Conservation (phyloP, 2,329 filamentous ascomycete genomes). For the Ceratocystis colombiana region DNA sequence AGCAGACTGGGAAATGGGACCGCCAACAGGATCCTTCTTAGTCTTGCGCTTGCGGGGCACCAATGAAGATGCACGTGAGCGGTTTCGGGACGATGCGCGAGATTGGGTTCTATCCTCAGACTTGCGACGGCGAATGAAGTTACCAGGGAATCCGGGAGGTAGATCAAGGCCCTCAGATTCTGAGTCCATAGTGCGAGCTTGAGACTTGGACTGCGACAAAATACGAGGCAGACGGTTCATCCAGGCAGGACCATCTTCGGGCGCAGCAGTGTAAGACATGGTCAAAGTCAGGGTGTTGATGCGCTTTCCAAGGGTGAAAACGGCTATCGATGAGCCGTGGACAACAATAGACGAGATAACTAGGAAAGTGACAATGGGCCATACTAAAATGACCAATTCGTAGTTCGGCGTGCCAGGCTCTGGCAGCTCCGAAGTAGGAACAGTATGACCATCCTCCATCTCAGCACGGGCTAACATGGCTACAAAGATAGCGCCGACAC, state of each 20-base stretch:
- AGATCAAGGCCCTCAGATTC: constrained; percentile 50
- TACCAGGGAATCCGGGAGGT: constrained; percentile 59
- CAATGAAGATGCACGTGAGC: constrained; percentile 29
- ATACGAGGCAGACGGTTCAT: constrained; percentile 81
- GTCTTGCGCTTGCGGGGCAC: constrained; percentile 53
- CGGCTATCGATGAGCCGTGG: constrained; percentile 94
- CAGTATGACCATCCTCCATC: constrained; percentile 63
- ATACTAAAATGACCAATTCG: constrained; percentile 72
- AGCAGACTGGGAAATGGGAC: constrained; percentile 80
- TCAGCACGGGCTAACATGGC: constrained; percentile 90
- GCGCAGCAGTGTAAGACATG: constrained; percentile 87
- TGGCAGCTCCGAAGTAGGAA: constrained; percentile 58
- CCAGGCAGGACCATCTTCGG: constrained; percentile 83
- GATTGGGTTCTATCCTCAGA: constrained; percentile 24
- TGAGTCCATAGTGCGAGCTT: constrained; percentile 80
- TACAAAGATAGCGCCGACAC: constrained; percentile 91
- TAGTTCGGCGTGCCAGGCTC: constrained; percentile 47
- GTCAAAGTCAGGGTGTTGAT: constrained; percentile 95
- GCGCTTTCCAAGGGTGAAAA: constrained; percentile 93
- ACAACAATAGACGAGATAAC: constrained; percentile 91
- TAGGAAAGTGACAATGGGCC: constrained; percentile 90
- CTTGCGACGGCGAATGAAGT: constrained; percentile 62
- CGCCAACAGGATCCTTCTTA: constrained; percentile 61
- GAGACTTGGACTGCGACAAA: constrained; percentile 60
- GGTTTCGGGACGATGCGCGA: constrained; percentile 18